Percentiles rank a stretch among this genome's conserved stretches.
These are phyloP conservation scores for Chrysanthemum seticuspe DNA, from an alignment of 129 eudicot species.

Conservation along the genomic window DNA sequence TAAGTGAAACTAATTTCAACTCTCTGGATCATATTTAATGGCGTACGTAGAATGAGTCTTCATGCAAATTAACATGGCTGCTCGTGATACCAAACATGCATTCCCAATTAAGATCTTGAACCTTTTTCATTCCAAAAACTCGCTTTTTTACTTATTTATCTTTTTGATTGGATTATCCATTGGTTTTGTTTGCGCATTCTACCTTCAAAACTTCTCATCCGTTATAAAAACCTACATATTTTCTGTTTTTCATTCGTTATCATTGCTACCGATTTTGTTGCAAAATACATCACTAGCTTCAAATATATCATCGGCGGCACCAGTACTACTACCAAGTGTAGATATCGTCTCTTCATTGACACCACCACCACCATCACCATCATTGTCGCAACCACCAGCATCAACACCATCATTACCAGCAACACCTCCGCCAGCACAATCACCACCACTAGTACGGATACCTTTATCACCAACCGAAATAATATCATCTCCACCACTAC, in stretches of 20 bases:
- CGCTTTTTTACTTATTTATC: slow-evolving; percentile 37
- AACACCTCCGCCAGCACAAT: not conserved
- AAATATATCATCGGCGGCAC: not conserved
- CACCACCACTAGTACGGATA: not conserved
- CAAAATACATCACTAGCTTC: too few relatives aligned
- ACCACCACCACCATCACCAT: not conserved
- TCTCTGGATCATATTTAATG: not conserved
- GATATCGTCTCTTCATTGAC: not conserved
- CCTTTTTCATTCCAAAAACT: slow-evolving; percentile 15
- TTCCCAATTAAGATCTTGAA: not conserved
- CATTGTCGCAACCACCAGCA: slow-evolving; percentile 11
- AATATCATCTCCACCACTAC: not conserved
- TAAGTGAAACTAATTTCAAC: slow-evolving; percentile 13
- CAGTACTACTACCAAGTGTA: not conserved
- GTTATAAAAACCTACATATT: slow-evolving; percentile 9
- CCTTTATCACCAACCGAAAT: not conserved
- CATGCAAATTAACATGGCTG: slow-evolving; percentile 20
- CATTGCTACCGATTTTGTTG: not conserved
- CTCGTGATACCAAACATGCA: slow-evolving; percentile 1
- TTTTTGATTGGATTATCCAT: slow-evolving; percentile 43
- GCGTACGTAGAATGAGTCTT: not conserved
- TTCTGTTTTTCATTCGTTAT: not conserved
- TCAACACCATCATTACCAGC: not conserved
- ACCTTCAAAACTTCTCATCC: slow-evolving; percentile 32
- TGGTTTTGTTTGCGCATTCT: slow-evolving; percentile 38